Base-by-base conservation (phyloP, 2,329 filamentous ascomycete genomes). In the Ophiostoma fasciatum region DNA sequence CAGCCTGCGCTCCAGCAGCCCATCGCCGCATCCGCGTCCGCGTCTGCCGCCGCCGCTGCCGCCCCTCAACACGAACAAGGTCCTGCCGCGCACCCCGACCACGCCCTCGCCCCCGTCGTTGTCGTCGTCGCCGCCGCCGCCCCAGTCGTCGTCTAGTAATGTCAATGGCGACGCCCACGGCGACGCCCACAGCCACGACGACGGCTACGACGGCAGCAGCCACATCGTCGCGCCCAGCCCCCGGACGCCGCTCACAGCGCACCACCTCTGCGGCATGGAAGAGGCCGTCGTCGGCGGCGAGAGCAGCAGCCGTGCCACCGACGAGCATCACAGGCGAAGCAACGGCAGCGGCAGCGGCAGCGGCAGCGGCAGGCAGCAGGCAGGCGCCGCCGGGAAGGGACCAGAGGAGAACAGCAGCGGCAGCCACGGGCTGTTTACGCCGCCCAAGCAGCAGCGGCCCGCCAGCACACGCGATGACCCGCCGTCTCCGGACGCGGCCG, bases 11-110 rank as follows among this genome's bases (percentile, higher is more conserved):
- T n/a, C n/a, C n/a, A n/a, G n/a, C n/a, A n/a, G n/a, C n/a, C n/a
- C n/a, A n/a, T n/a, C n/a, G n/a, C n/a, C n/a, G n/a, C n/a, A n/a
- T n/a, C n/a, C n/a, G n/a, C n/a, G n/a, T n/a, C n/a, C n/a, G n/a
- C n/a, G n/a, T n/a, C n/a, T n/a, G n/a, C n/a, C n/a, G n/a, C n/a
- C n/a, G 10, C n/a, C 20, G 10, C 26, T 23, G 3, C 40, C 22
- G 17, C 35, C 41, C 7, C 17, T 31, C 5, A 45, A 49, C 34
- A 43, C 33, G 6, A 49, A 58, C 31, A 58, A 58, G 40, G 40
- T 49, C 11, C 44, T 58, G 6, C 55, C 55, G 7, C 32, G 52
- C 21, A n/a, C n/a, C n/a, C n/a, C n/a, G n/a, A n/a, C n/a, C n/a
- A n/a, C n/a, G n/a, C n/a, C n/a, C n/a, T n/a, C n/a, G n/a, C n/a